Evolutionary conservation across 129 eudicot species (phyloP).

Genomic region (Chrysanthemum makinoi): DNA sequence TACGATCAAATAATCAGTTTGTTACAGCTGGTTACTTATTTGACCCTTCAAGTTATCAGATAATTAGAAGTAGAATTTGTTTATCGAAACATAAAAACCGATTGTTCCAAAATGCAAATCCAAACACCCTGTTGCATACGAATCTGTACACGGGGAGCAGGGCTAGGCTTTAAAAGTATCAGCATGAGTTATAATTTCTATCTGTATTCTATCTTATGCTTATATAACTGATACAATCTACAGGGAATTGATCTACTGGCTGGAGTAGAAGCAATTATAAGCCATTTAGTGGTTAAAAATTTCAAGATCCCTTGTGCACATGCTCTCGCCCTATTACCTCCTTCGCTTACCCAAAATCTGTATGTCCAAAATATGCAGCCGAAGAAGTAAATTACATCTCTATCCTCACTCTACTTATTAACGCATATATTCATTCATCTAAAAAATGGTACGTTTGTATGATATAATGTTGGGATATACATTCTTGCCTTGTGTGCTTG

Average conservation of each 20-base stretch:
- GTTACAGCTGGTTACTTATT: not conserved
- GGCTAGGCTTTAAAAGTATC: not conserved
- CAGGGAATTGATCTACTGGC: conserved; percentile 92
- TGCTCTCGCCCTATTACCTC: conserved; percentile 79
- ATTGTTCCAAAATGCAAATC: not conserved
- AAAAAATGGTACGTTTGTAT: not conserved
- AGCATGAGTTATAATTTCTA: not conserved
- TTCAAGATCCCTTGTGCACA: conserved; percentile 94
- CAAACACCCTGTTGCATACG: not conserved
- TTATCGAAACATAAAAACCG: too few species aligned
- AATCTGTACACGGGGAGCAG: too few species aligned
- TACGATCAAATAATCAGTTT: not conserved
- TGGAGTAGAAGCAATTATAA: conserved; percentile 90
- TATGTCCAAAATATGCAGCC: conserved; percentile 89
- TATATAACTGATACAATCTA: conserved; percentile 2
- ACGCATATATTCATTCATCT: not conserved
- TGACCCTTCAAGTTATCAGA: not conserved
- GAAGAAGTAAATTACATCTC: conserved; percentile 62
- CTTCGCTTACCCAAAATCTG: conserved; percentile 45
- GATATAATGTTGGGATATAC: conserved; percentile 72
- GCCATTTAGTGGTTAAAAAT: conserved; percentile 85
- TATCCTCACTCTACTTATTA: conserved; percentile 7
- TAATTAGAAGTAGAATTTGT: not conserved
- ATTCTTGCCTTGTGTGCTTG: conserved; percentile 96
- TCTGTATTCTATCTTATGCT: not conserved